Evolutionary conservation across 2,329 filamentous ascomycete genomes (phyloP).

Genomic region (Sarocladium brachiariae): DNA sequence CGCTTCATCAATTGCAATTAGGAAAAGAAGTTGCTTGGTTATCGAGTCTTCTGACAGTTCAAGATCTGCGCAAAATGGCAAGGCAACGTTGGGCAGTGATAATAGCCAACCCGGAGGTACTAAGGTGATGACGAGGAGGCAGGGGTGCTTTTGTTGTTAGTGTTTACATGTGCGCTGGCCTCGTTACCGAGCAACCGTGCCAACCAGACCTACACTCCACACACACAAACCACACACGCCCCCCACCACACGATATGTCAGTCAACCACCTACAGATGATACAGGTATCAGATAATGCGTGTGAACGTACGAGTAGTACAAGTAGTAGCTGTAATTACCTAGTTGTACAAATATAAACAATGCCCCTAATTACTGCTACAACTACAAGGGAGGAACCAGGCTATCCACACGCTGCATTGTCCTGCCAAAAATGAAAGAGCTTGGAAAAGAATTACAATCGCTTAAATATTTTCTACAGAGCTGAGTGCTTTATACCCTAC

Average conservation of each 20-base stretch:
- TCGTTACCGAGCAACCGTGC: slow-evolving; percentile 19
- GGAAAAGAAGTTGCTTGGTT: background rate
- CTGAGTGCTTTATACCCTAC: slow-evolving; percentile 17
- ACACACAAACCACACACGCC: background rate
- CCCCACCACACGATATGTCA: background rate
- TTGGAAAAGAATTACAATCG: slow-evolving; percentile 10
- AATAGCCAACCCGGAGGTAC: slow-evolving; percentile 9
- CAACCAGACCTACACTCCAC: background rate
- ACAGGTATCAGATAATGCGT: too few species aligned
- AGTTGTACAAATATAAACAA: too few species aligned
- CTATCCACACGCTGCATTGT: too few species aligned
- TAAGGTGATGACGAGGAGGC: slow-evolving; percentile 13
- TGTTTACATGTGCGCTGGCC: slow-evolving; percentile 15
- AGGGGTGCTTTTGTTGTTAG: slow-evolving; percentile 17
- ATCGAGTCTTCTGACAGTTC: background rate
- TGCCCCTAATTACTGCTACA: too few species aligned
- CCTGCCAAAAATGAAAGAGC: too few species aligned
- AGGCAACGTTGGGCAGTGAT: slow-evolving; percentile 13
- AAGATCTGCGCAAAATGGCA: slow-evolving; percentile 13
- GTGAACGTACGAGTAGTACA: too few species aligned
- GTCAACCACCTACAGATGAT: too few species aligned
- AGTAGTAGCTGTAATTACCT: too few species aligned
- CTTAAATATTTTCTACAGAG: slow-evolving; percentile 14
- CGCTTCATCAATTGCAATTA: background rate
- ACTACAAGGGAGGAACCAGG: too few species aligned